phyloP scores from a whole-genome alignment of 305 asterid genomes.

The Withania somnifera region DNA sequence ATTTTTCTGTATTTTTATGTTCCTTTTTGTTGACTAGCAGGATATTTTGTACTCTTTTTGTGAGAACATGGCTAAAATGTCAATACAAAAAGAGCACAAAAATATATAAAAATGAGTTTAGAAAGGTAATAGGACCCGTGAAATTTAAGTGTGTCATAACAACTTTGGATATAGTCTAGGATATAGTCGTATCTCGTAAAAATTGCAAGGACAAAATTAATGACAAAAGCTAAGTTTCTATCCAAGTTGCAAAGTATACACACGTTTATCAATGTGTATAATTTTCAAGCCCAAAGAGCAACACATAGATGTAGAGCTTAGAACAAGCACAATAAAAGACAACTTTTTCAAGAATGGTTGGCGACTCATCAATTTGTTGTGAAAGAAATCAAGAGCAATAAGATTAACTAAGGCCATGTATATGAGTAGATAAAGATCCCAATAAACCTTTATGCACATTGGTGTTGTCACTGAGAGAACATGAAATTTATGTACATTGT shows the following conservation, averaged over 20 bases:
- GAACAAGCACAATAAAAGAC: conserved; percentile 29
- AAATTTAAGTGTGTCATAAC: no score
- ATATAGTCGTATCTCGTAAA: no score
- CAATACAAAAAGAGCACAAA: no score
- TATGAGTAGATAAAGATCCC: conserved; percentile 14
- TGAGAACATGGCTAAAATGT: no score
- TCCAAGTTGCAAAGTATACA: not conserved
- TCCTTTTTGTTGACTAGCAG: no score
- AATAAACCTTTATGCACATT: conserved; percentile 27
- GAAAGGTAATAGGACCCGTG: no score
- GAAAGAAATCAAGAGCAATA: conserved; percentile 34
- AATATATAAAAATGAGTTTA: no score
- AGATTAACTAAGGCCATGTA: conserved; percentile 20
- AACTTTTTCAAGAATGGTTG: conserved; percentile 19
- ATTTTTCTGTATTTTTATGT: no score
- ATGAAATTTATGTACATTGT: conserved; percentile 29
- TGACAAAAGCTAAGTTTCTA: not conserved
- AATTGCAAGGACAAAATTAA: not conserved
- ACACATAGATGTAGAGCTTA: conserved; percentile 36
- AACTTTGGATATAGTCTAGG: no score
- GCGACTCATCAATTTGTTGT: conserved; percentile 29
- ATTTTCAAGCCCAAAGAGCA: conserved; percentile 33
- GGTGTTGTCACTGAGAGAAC: conserved; percentile 37
- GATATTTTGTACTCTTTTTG: no score
- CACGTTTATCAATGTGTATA: not conserved